Evolutionary conservation across 164 flowering plant genomes (phyloP).

Genomic region (Macadamia integrifolia): DNA sequence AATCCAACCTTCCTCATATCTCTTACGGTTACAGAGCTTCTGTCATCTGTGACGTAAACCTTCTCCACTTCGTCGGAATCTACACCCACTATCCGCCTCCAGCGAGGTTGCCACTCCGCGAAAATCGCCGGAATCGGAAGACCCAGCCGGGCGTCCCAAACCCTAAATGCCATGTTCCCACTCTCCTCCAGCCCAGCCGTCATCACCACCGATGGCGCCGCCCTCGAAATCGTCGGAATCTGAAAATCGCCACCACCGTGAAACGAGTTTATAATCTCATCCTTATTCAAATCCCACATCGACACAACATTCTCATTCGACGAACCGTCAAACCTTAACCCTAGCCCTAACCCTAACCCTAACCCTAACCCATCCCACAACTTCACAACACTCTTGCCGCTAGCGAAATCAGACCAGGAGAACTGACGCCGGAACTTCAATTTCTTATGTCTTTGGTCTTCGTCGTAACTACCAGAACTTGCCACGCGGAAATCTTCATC

Average conservation of each 20-base stretch:
- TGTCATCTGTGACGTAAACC: slow-evolving; percentile 14
- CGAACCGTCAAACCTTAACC: slow-evolving; percentile 23
- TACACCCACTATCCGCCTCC: slow-evolving; percentile 20
- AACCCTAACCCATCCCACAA: slow-evolving; percentile 57
- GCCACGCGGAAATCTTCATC: slow-evolving; percentile 35
- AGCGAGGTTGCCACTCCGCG: slow-evolving; percentile 42
- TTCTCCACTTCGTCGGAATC: slow-evolving; percentile 10
- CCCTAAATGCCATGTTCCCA: slow-evolving; percentile 19
- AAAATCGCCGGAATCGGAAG: slow-evolving; percentile 33
- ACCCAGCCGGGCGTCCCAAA: slow-evolving; percentile 54
- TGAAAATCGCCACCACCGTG: slow-evolving; percentile 5
- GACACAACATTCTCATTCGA: slow-evolving; percentile 20
- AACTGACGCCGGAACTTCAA: slow-evolving; percentile 25
- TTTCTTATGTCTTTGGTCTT: neutral
- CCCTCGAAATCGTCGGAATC: slow-evolving; percentile 14
- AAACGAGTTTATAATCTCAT: slow-evolving; percentile 16
- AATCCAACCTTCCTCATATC: slow-evolving; percentile 18
- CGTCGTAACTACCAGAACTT: slow-evolving; percentile 14
- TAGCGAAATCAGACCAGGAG: slow-evolving; percentile 43
- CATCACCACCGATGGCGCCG: slow-evolving; percentile 33
- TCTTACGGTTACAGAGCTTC: slow-evolving; percentile 12
- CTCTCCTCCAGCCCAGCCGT: slow-evolving; percentile 27
- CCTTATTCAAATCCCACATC: slow-evolving; percentile 30
- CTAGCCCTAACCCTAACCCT: slow-evolving; percentile 26
- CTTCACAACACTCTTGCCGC: slow-evolving; percentile 62